These are phyloP conservation scores for Orbilia brochopaga DNA, from an alignment of 2,329 filamentous ascomycete genomes.

Conservation along the genomic window DNA sequence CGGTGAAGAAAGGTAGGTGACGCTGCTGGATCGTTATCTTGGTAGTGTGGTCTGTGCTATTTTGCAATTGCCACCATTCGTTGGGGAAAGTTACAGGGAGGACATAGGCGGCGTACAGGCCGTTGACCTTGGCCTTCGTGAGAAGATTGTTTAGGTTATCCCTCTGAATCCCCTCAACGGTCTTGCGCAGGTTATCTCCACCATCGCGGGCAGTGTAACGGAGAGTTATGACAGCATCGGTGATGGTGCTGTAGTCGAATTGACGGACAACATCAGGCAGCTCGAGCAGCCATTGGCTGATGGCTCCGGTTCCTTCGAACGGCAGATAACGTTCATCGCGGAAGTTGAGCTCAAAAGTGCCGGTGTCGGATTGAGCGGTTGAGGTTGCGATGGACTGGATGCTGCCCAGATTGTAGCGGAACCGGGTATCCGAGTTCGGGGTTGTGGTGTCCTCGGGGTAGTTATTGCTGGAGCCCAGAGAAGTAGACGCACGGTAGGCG, in stretches of 20 bases:
- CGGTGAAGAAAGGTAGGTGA: slow-evolving; percentile 5
- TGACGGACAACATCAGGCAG: slow-evolving; percentile 54
- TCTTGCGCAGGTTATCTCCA: slow-evolving; percentile 53
- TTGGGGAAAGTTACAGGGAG: slow-evolving; percentile 2
- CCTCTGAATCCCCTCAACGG: slow-evolving; percentile 23
- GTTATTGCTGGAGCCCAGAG: neutral
- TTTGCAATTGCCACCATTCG: slow-evolving; percentile 11
- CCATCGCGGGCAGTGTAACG: slow-evolving; percentile 57
- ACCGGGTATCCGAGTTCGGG: slow-evolving; percentile 27
- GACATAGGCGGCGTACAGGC: slow-evolving; percentile 1
- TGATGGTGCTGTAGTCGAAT: slow-evolving; percentile 57
- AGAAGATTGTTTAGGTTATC: slow-evolving; percentile 4
- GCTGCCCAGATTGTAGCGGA: slow-evolving; percentile 52
- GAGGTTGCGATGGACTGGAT: slow-evolving; percentile 55
- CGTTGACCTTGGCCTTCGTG: neutral
- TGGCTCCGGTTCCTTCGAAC: slow-evolving; percentile 58
- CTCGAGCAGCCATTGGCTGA: slow-evolving; percentile 56
- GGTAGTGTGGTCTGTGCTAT: neutral
- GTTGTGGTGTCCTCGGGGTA: slow-evolving; percentile 12
- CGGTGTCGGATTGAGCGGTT: slow-evolving; percentile 55
- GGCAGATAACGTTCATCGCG: slow-evolving; percentile 56
- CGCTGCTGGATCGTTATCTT: neutral
- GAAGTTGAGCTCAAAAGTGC: slow-evolving; percentile 57
- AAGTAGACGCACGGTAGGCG: slow-evolving; percentile 5
- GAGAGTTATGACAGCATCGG: slow-evolving; percentile 57